Evolutionary conservation across 129 eudicot species (phyloP).

Genomic region (Pittosporum tobira): DNA sequence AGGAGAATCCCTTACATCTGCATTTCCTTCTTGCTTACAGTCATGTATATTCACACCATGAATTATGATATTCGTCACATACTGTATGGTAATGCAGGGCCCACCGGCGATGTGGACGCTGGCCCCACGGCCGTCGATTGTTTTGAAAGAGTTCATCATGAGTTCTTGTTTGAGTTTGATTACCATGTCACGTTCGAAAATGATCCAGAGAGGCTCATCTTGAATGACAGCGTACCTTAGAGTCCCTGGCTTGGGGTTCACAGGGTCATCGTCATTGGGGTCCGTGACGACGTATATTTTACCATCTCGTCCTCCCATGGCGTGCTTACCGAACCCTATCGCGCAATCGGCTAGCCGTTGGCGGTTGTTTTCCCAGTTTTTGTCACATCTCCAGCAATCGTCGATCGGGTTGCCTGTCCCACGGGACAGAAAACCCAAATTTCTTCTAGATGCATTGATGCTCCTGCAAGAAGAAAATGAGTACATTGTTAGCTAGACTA

Average conservation of each 20-base stretch:
- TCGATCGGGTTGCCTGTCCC: conserved; percentile 87
- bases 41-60: conserved; percentile 85
- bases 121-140: conserved; percentile 83
- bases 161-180: conserved; percentile 67
- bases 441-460: conserved; percentile 53
- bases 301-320: conserved; percentile 78
- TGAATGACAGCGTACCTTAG: conserved; percentile 62
- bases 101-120: conserved; percentile 80
- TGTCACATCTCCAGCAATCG: conserved; percentile 92
- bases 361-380: conserved; percentile 61
- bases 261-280: conserved; percentile 50
- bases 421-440: conserved; percentile 57
- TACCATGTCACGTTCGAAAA: conserved; percentile 68
- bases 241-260: conserved; percentile 79
- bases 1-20: conserved; percentile 72
- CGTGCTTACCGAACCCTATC: conserved; percentile 77
- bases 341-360: conserved; percentile 76
- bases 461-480: conserved; percentile 16
- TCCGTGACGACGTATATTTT: conserved; percentile 69
- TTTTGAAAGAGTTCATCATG: conserved; percentile 75
- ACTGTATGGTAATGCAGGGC: conserved; percentile 81
- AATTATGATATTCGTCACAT: conserved; percentile 68
- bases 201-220: conserved; percentile 81
- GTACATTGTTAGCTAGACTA: background rate
- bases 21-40: conserved; percentile 71